phyloP scores from a whole-genome alignment of 768 basidiomycete genomes.

The Lactarius vividus region DNA sequence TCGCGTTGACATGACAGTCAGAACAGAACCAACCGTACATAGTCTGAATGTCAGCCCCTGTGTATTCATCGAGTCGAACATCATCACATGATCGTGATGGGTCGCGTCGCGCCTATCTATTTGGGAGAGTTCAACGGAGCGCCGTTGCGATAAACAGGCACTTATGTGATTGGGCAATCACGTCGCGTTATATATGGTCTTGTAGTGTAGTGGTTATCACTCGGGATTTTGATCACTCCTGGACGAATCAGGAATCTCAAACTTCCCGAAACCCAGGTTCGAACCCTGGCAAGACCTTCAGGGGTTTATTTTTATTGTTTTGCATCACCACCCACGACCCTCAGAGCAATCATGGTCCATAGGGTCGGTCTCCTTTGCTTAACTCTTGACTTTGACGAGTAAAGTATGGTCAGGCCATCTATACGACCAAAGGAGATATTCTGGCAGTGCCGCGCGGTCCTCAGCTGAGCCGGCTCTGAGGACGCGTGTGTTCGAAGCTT shows the following conservation, averaged over 20 bases:
- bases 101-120: neutral
- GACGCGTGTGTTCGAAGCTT: neutral
- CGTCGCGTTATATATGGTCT: neutral
- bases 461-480: neutral
- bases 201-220: conserved; percentile 30
- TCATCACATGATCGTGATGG: conserved; percentile 22
- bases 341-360: too few relatives aligned
- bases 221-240: conserved; percentile 25
- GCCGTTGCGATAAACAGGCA: neutral
- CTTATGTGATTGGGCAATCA: neutral
- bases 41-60: neutral
- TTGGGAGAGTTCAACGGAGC: too few relatives aligned
- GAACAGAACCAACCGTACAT: neutral
- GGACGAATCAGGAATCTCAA: neutral
- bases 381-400: too few relatives aligned
- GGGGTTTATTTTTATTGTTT: neutral
- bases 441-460: neutral
- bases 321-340: neutral
- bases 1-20: conserved; percentile 1
- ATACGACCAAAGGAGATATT: neutral
- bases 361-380: too few relatives aligned
- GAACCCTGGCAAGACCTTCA: conserved; percentile 28
- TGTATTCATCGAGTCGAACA: neutral
- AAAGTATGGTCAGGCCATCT: neutral
- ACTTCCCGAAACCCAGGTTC: conserved; percentile 30